Percentiles rank a stretch among this genome's conserved stretches.
phyloP scores from a whole-genome alignment of 1,284 basidiomycete species.

The Ceratobasidium sp. region DNA sequence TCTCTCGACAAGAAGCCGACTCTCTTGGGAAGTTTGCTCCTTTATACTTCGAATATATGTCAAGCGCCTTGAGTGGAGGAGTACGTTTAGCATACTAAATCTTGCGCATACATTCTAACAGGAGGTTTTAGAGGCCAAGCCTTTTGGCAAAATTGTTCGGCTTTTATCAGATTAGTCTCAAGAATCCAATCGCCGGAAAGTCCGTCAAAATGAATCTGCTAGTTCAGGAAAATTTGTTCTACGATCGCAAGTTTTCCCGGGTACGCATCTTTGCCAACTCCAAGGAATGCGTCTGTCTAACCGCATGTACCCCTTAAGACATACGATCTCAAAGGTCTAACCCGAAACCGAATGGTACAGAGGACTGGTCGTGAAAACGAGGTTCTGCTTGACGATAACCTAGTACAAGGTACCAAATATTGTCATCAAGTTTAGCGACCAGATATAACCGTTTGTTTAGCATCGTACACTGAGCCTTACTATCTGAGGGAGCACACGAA shows the following conservation, averaged over 20 bases:
- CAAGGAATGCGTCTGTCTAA: neutral
- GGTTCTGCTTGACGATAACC: conserved; percentile 91
- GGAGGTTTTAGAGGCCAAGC: conserved; percentile 77
- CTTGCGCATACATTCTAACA: conserved; percentile 43
- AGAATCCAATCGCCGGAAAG: conserved; percentile 78
- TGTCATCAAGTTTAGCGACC: neutral
- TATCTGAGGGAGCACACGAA: conserved; percentile 97
- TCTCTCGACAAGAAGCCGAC: conserved; percentile 90
- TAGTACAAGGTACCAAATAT: conserved; percentile 72
- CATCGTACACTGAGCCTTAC: conserved; percentile 78
- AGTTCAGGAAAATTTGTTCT: conserved; percentile 98
- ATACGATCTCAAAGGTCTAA: conserved; percentile 94
- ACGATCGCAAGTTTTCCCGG: conserved; percentile 86
- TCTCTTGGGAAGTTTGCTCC: conserved; percentile 97
- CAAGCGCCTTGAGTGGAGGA: conserved; percentile 78
- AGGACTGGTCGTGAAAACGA: conserved; percentile 91
- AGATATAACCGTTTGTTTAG: conserved; percentile 50
- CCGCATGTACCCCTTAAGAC: conserved; percentile 60
- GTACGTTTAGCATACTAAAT: conserved; percentile 55
- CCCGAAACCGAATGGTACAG: conserved; percentile 88
- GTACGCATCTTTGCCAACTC: conserved; percentile 52
- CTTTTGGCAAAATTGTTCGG: conserved; percentile 97
- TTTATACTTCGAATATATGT: conserved; percentile 98
- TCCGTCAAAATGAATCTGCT: conserved; percentile 92
- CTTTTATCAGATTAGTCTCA: conserved; percentile 94